phyloP scores from a whole-genome alignment of 2,329 filamentous ascomycete genomes.

The Colletotrichum destructivum region DNA sequence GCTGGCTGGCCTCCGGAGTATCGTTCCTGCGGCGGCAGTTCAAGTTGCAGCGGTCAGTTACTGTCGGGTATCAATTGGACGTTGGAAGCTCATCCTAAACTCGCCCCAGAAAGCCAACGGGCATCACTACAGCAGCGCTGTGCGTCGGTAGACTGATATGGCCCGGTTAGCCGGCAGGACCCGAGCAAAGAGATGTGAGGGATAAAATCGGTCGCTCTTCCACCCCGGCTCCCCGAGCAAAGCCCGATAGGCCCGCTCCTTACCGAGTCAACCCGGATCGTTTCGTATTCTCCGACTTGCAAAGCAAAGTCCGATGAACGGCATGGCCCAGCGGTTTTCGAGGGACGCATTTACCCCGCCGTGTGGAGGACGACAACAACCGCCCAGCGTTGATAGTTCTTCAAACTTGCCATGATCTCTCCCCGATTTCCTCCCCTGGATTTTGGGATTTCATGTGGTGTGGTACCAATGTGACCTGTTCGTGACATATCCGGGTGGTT shows the following conservation, averaged over 20 bases:
- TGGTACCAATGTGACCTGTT: not conserved
- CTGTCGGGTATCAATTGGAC: not conserved
- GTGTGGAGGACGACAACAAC: not conserved
- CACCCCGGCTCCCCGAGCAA: constrained; percentile 1
- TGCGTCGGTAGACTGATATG: not conserved
- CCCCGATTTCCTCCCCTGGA: not conserved
- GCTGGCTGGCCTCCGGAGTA: not conserved
- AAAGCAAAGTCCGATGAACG: not conserved
- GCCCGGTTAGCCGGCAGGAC: not conserved
- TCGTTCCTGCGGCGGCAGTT: not conserved
- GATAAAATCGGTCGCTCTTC: constrained; percentile 1
- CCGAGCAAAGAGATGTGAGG: not conserved
- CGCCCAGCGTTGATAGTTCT: not conserved
- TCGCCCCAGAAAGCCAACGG: too few species aligned
- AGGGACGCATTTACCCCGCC: constrained; percentile 5
- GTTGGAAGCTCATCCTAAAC: not conserved
- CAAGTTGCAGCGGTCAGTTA: not conserved
- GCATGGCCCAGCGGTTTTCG: not conserved
- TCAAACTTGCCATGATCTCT: not conserved
- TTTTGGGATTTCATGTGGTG: not conserved
- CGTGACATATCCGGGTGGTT: not conserved
- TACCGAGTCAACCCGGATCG: not conserved
- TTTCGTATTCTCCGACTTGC: not conserved
- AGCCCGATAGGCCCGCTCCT: not conserved
- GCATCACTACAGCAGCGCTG: not conserved